A percentile compares a stretch with the other conserved stretches of the same genome.
These are phyloP conservation scores for Zoysia japonica DNA, from an alignment of 176 grass and related monocot genomes.

Conservation along the genomic window DNA sequence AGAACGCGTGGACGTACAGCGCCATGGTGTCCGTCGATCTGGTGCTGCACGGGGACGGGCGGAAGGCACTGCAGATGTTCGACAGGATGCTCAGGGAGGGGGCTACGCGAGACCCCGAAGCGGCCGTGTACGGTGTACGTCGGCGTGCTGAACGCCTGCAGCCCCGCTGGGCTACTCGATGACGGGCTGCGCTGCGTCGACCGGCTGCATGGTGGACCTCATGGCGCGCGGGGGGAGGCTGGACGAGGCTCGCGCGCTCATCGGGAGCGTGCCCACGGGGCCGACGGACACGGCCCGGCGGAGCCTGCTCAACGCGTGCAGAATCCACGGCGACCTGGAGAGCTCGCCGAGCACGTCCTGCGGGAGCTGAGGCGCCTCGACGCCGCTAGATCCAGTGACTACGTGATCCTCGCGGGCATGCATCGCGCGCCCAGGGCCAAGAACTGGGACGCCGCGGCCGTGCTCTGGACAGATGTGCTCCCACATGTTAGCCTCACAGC, in stretches of 20 bases:
- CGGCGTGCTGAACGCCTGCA: constrained; percentile 69
- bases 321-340: constrained; percentile 53
- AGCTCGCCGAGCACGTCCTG: constrained; percentile 42
- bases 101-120: constrained; percentile 44
- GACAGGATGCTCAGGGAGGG: constrained; percentile 55
- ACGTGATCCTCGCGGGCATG: constrained; percentile 72
- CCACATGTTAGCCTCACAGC: too few relatives aligned
- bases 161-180: constrained; percentile 60
- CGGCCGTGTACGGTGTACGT: constrained; percentile 52
- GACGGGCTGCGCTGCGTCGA: constrained; percentile 77
- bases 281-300: constrained; percentile 59
- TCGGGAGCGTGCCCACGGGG: constrained; percentile 60
- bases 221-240: constrained; percentile 62
- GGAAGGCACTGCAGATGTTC: constrained; percentile 57
- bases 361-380: constrained; percentile 42
- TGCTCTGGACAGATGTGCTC: constrained; percentile 29
- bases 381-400: constrained; percentile 55
- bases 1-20: constrained; percentile 65
- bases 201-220: constrained; percentile 75
- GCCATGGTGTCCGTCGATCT: constrained; percentile 56
- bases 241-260: constrained; percentile 54
- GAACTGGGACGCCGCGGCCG: constrained; percentile 45
- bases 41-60: constrained; percentile 63
- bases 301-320: constrained; percentile 74
- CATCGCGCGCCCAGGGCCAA: constrained; percentile 38